These are phyloP conservation scores for Misopates orontium DNA, from an alignment of 257 asterid genomes.

Conservation along the genomic window DNA sequence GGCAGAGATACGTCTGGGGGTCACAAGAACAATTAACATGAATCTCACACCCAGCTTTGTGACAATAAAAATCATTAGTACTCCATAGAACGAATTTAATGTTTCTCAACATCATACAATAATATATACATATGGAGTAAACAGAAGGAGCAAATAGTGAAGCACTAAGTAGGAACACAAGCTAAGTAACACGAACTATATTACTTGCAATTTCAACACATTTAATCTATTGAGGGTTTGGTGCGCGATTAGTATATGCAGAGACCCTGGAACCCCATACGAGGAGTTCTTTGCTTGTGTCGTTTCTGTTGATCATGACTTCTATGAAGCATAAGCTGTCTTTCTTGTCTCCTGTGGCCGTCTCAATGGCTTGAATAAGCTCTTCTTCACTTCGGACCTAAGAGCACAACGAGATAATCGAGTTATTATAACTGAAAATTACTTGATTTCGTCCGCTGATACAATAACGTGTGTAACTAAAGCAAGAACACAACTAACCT, in stretches of 20 bases:
- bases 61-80: neutral
- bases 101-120: no score
- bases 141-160: no score
- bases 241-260: conserved; percentile 69
- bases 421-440: no score
- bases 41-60: conserved; percentile 3
- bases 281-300: conserved; percentile 69
- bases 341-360: conserved; percentile 50
- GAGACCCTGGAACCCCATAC: conserved; percentile 82
- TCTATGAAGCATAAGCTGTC: conserved; percentile 71
- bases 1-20: neutral
- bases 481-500: conserved; percentile 33
- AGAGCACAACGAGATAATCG: neutral
- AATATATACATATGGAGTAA: no score
- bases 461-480: no score
- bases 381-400: conserved; percentile 64
- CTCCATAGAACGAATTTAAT: no score
- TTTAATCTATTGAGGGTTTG: conserved; percentile 54
- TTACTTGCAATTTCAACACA: conserved; percentile 1
- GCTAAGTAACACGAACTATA: no score
- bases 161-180: neutral
- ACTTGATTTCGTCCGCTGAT: no score
- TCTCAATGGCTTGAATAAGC: conserved; percentile 47
- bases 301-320: conserved; percentile 65
- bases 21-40: conserved; percentile 3